Evolutionary conservation across 1,284 basidiomycete species (phyloP).

Genomic region (Melampsora americana): DNA sequence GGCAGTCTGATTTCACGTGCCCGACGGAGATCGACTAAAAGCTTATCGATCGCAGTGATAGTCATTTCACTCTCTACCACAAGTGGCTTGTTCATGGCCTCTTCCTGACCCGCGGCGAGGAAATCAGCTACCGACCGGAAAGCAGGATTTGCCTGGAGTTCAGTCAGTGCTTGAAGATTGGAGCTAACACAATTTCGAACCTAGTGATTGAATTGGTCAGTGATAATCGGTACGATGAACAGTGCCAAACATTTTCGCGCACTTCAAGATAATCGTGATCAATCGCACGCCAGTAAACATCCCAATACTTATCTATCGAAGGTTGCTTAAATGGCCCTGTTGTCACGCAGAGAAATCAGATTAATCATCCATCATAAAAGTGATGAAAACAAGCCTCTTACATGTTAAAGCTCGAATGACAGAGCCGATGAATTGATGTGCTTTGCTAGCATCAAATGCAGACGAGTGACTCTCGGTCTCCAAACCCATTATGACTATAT

Average conservation of each 20-base stretch:
- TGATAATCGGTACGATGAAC: background rate
- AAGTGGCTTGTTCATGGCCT: conserved; percentile 56
- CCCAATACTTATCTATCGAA: conserved; percentile 66
- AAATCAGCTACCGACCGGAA: conserved; percentile 68
- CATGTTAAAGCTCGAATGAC: conserved; percentile 49
- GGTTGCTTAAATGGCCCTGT: conserved; percentile 71
- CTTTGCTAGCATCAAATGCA: conserved; percentile 51
- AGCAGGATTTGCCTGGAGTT: conserved; percentile 63
- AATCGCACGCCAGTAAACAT: conserved; percentile 70
- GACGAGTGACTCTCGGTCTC: conserved; percentile 45
- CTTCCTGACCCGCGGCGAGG: conserved; percentile 61
- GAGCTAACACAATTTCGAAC: conserved; percentile 55
- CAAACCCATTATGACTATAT: conserved; percentile 28
- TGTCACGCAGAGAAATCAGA: conserved; percentile 58
- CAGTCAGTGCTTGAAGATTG: conserved; percentile 54
- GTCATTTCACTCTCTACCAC: conserved; percentile 63
- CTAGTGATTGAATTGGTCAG: conserved; percentile 52
- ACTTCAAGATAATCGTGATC: conserved; percentile 81
- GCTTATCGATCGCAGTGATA: conserved; percentile 59
- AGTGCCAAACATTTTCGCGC: conserved; percentile 44
- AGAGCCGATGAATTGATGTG: conserved; percentile 56
- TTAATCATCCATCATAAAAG: conserved; percentile 54
- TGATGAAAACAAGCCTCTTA: background rate
- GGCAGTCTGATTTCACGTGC: conserved; percentile 54
- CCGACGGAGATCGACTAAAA: conserved; percentile 51